Conservation (phyloP, 768 basidiomycete genomes). For the Psilocybe azurescens region DNA sequence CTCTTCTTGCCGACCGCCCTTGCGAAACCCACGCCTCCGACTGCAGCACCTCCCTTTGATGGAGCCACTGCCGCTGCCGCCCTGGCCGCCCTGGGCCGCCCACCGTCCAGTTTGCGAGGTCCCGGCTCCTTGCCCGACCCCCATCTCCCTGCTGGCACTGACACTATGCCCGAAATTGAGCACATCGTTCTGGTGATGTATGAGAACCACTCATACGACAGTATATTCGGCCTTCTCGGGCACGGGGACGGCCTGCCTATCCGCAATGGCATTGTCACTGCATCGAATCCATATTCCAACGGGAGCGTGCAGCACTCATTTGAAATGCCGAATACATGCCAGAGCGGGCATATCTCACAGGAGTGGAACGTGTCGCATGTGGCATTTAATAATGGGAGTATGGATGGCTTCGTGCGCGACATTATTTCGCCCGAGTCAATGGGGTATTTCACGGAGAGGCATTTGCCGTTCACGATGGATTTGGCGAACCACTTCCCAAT, state of each 20-base stretch:
- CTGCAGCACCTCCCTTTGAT: not conserved
- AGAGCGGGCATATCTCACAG: not conserved
- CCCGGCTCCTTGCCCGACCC: slow-evolving; percentile 4
- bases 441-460: not conserved
- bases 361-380: not conserved
- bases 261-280: not conserved
- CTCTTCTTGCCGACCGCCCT: too few relatives aligned
- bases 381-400: slow-evolving; percentile 4
- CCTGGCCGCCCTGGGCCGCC: not conserved
- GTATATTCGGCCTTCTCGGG: not conserved
- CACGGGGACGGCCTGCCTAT: not conserved
- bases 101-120: not conserved
- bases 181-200: slow-evolving; percentile 5
- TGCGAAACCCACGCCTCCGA: not conserved
- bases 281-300: not conserved
- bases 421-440: not conserved
- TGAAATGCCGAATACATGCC: slow-evolving; percentile 4
- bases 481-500: slow-evolving; percentile 2
- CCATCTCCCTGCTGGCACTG: not conserved
- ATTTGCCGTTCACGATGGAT: slow-evolving; percentile 1
- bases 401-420: slow-evolving; percentile 4
- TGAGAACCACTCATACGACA: slow-evolving; percentile 6
- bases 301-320: slow-evolving; percentile 1
- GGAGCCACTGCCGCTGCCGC: not conserved
- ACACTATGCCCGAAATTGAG: not conserved